These are phyloP conservation scores for Meyerozyma carpophila DNA, from an alignment of 1,139 yeast species.

Conservation along the genomic window DNA sequence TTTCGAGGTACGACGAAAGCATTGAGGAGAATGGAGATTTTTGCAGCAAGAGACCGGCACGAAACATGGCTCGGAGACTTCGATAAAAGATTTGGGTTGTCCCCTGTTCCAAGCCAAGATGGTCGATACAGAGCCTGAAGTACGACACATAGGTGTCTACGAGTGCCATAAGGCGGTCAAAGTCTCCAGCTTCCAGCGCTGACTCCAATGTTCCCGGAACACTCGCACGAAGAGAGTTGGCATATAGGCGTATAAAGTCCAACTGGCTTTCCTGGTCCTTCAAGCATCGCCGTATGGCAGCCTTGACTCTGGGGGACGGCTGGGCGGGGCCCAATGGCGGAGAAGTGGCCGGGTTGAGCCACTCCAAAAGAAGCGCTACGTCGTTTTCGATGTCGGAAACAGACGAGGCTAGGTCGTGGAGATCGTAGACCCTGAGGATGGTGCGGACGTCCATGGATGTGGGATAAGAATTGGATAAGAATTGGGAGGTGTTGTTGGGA, in stretches of 20 bases:
- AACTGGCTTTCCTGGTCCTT: conserved; percentile 30
- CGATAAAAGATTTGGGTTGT: conserved; percentile 19
- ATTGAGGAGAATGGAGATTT: conserved; percentile 4
- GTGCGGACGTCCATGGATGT: neutral
- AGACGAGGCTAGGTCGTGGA: conserved; percentile 18
- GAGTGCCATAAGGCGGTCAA: conserved; percentile 10
- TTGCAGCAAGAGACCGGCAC: conserved; percentile 4
- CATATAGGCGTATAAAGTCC: conserved; percentile 31
- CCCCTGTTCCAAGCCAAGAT: conserved; percentile 17
- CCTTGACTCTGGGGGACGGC: conserved; percentile 31
- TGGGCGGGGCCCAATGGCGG: conserved; percentile 11
- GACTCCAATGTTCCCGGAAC: neutral
- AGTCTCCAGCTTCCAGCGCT: conserved; percentile 1
- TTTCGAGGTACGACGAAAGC: conserved; percentile 7
- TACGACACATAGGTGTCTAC: conserved; percentile 11
- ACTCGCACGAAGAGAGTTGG: conserved; percentile 17
- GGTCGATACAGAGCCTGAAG: conserved; percentile 13
- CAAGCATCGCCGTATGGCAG: conserved; percentile 35
- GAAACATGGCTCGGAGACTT: conserved; percentile 23
- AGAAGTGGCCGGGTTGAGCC: conserved; percentile 26
- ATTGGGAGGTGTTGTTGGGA: neutral
- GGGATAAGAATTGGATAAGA: too few species aligned
- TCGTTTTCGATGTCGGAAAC: conserved; percentile 38
- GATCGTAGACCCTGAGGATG: conserved; percentile 1
- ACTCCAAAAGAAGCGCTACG: conserved; percentile 30